Percentiles rank a stretch among this genome's conserved stretches.
Conservation (phyloP, 2,329 filamentous ascomycete species). For the Colletotrichum spinosum region DNA sequence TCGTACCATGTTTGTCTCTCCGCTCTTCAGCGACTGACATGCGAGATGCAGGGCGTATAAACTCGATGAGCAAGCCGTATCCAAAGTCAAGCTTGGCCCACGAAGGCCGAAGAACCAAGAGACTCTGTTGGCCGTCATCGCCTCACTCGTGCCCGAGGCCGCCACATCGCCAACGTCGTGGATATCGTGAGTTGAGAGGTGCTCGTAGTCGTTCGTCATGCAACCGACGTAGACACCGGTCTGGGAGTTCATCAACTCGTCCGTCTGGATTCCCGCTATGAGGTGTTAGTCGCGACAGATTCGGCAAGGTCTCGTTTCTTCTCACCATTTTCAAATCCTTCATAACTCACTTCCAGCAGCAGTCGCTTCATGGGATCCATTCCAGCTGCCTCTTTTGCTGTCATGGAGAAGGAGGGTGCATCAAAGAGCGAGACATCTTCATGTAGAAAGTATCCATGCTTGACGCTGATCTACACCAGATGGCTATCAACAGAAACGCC, state of each 20-base stretch:
- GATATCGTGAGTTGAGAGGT: constrained; percentile 55
- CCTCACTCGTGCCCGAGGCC: constrained; percentile 19
- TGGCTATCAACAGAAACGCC: neutral
- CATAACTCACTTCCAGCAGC: constrained; percentile 49
- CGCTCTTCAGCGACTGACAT: constrained; percentile 43
- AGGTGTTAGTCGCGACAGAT: neutral
- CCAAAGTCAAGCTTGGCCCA: constrained; percentile 47
- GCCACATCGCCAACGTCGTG: constrained; percentile 53
- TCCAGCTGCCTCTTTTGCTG: constrained; percentile 59
- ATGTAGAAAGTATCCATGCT: constrained; percentile 55
- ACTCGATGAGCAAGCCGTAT: constrained; percentile 51
- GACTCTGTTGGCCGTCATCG: constrained; percentile 39
- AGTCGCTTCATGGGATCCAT: constrained; percentile 58
- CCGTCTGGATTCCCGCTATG: constrained; percentile 61
- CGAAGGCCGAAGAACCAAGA: constrained; percentile 43
- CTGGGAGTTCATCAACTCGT: constrained; percentile 56
- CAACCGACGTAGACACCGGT: constrained; percentile 64
- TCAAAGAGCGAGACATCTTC: constrained; percentile 61
- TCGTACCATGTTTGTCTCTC: constrained; percentile 42
- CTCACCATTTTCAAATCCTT: constrained; percentile 52
- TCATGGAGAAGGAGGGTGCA: constrained; percentile 63
- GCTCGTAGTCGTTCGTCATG: constrained; percentile 60
- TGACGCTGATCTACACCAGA: constrained; percentile 28
- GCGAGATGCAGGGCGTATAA: constrained; percentile 48
- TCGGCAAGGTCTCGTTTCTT: too few relatives aligned